Evolutionary conservation across 768 basidiomycete genomes (phyloP).

Genomic region (Rhodotorula taiwanensis): DNA sequence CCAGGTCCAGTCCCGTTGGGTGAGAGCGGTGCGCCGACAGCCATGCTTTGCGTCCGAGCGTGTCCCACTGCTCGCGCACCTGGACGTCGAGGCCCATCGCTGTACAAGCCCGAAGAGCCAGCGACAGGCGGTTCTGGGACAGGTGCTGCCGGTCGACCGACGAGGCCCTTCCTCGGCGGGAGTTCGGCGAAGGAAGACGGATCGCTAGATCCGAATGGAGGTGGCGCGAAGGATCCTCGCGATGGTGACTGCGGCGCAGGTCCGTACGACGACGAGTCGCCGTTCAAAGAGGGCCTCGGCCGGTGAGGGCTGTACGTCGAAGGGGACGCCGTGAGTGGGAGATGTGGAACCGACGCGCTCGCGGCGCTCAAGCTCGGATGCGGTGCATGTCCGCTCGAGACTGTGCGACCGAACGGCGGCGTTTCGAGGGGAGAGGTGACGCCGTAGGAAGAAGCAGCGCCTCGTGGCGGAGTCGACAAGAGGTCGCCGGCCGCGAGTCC

Average conservation of each 20-base stretch:
- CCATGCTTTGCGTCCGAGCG: constrained; percentile 24
- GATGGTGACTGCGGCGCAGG: constrained; percentile 3
- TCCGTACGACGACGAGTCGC: background rate
- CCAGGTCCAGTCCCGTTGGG: background rate
- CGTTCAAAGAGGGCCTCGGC: background rate
- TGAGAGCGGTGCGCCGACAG: constrained; percentile 5
- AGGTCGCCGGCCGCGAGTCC: too few relatives aligned
- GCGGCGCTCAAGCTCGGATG: constrained; percentile 6
- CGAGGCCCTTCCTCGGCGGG: constrained; percentile 35
- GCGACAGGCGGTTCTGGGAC: constrained; percentile 39
- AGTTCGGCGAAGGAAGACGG: constrained; percentile 3
- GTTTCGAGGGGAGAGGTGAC: constrained; percentile 1
- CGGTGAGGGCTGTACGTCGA: background rate
- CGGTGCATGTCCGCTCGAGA: background rate
- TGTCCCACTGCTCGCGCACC: constrained; percentile 12
- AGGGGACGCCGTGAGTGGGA: background rate
- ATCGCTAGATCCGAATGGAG: constrained; percentile 27
- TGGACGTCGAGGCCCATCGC: constrained; percentile 28
- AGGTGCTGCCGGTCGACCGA: constrained; percentile 51
- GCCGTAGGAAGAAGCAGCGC: background rate
- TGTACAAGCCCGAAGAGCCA: constrained; percentile 11
- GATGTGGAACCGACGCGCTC: background rate
- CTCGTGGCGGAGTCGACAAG: background rate
- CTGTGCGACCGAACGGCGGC: background rate
- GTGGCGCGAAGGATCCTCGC: constrained; percentile 17